phyloP scores from a whole-genome alignment of 2,329 filamentous ascomycete species.

The Penicillium nordicum region DNA sequence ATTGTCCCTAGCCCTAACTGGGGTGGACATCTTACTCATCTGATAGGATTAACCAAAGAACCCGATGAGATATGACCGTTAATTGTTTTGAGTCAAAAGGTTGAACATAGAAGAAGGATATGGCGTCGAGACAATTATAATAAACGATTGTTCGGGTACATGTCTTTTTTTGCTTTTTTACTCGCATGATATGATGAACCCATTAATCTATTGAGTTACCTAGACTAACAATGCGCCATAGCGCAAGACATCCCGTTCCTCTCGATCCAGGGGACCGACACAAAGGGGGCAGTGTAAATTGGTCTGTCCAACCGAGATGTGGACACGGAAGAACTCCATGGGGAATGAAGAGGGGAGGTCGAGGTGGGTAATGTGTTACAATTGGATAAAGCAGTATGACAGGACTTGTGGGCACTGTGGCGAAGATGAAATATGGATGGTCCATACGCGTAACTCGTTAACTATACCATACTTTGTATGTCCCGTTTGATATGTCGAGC shows the following conservation, averaged over 20 bases:
- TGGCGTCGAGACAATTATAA: not conserved
- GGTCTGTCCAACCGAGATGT: conserved; percentile 8
- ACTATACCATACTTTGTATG: not conserved
- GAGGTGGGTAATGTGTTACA: not conserved
- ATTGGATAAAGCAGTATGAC: not conserved
- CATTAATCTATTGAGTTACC: conserved; percentile 7
- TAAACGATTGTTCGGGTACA: not conserved
- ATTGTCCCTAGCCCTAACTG: conserved; percentile 12
- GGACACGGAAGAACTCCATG: conserved; percentile 8
- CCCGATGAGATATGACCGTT: not conserved
- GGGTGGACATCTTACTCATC: conserved; percentile 4
- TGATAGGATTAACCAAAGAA: not conserved
- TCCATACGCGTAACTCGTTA: conserved; percentile 2
- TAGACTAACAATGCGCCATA: conserved; percentile 1
- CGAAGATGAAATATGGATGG: conserved; percentile 2
- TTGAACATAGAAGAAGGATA: not conserved
- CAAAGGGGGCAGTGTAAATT: conserved; percentile 18
- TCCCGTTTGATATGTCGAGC: conserved; percentile 12
- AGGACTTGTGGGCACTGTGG: not conserved
- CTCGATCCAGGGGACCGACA: conserved; percentile 2
- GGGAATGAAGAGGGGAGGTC: conserved; percentile 1
- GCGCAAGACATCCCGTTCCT: conserved; percentile 7
- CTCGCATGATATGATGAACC: not conserved
- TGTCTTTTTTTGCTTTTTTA: not conserved
- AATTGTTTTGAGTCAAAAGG: not conserved